phyloP scores from a whole-genome alignment of 2,329 filamentous ascomycete genomes.

The Penicillium sp. region DNA sequence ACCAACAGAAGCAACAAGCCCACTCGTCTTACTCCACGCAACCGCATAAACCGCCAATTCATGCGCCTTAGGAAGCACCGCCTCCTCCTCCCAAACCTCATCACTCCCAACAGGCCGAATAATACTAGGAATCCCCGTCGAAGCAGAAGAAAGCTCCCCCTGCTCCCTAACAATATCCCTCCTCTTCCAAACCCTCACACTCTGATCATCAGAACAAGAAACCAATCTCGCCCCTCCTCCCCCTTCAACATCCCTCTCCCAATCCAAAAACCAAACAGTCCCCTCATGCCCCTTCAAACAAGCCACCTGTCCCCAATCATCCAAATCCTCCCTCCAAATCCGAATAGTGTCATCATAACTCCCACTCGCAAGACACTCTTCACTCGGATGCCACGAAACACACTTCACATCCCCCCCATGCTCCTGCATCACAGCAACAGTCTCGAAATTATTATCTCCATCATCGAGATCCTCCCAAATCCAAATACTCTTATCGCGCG shows the following conservation, averaged over 20 bases:
- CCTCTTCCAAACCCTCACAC: conserved; percentile 76
- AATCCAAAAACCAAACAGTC: conserved; percentile 87
- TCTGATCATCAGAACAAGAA: conserved; percentile 83
- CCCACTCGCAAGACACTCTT: conserved; percentile 79
- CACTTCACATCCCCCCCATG: conserved; percentile 95
- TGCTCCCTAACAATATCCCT: conserved; percentile 36
- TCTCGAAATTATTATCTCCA: conserved; percentile 94
- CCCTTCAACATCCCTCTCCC: conserved; percentile 48
- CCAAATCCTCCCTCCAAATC: conserved; percentile 84
- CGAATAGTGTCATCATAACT: conserved; percentile 93
- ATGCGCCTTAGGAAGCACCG: conserved; percentile 72
- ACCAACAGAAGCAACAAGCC: conserved; percentile 81
- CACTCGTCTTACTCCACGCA: conserved; percentile 76
- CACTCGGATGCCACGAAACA: conserved; percentile 83
- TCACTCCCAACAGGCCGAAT: conserved; percentile 71
- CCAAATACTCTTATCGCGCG: conserved; percentile 92
- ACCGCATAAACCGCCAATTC: conserved; percentile 81
- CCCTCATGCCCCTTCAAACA: conserved; percentile 77
- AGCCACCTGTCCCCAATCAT: conserved; percentile 91
- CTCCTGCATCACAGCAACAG: conserved; percentile 89
- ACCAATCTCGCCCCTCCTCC: conserved; percentile 60
- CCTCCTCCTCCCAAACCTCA: conserved; percentile 82
- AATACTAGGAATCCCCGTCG: conserved; percentile 77
- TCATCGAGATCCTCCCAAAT: conserved; percentile 92
- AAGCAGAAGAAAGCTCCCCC: conserved; percentile 32